A percentile compares a stretch with the other conserved stretches of the same genome.
These are phyloP conservation scores for Pleurotus giganteus DNA, from an alignment of 768 basidiomycete genomes.

Conservation along the genomic window DNA sequence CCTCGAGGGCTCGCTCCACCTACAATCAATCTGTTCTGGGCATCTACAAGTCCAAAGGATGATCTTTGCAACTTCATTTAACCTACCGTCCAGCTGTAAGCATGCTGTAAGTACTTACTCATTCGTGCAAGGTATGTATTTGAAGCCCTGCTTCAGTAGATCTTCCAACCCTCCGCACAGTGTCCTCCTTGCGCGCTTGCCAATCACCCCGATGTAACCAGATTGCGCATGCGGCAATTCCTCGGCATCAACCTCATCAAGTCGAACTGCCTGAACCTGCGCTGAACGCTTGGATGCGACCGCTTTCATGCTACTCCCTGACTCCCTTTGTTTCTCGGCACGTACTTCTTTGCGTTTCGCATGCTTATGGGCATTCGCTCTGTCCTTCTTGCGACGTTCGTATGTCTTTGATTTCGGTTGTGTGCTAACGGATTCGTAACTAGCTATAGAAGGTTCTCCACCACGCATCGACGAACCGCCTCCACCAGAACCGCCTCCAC, in stretches of 20 bases:
- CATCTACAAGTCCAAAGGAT: neutral
- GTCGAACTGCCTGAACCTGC: neutral
- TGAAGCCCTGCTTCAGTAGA: neutral
- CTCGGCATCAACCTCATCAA: neutral
- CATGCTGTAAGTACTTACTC: neutral
- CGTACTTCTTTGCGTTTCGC: neutral
- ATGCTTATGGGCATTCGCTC: neutral
- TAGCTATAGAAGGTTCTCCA: neutral
- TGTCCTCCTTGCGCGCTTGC: too few species aligned
- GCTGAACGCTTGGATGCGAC: neutral
- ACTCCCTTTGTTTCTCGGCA: neutral
- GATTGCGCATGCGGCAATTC: neutral
- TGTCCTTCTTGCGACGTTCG: neutral
- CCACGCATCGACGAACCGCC: too few species aligned
- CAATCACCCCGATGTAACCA: neutral
- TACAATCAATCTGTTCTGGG: neutral
- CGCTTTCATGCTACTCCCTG: neutral
- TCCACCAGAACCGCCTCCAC: too few species aligned
- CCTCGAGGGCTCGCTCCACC: neutral
- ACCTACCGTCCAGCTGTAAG: neutral
- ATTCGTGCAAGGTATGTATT: neutral
- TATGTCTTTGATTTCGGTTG: neutral
- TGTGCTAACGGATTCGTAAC: neutral
- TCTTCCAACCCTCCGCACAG: neutral
- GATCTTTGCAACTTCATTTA: neutral